phyloP scores from a whole-genome alignment of 768 basidiomycete genomes.

The Podaxis rugospora region DNA sequence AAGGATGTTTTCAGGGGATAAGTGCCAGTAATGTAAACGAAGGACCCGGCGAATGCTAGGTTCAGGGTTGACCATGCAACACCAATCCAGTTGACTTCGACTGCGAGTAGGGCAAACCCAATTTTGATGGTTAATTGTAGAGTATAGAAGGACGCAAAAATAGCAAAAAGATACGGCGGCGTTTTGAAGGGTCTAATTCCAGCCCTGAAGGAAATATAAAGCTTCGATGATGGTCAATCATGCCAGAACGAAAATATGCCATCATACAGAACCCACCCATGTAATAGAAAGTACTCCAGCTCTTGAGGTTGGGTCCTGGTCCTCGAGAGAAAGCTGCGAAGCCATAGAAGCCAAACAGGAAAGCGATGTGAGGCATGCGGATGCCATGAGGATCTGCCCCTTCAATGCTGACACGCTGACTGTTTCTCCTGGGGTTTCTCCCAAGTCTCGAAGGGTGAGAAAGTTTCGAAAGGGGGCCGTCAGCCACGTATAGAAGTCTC shows the following conservation, averaged over 20 bases:
- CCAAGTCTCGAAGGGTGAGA: conserved; percentile 46
- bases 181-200: conserved; percentile 39
- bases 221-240: conserved; percentile 25
- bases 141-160: conserved; percentile 33
- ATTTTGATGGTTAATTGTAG: conserved; percentile 33
- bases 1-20: conserved; percentile 44
- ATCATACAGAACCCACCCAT: conserved; percentile 41
- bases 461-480: conserved; percentile 48
- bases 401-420: conserved; percentile 21
- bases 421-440: conserved; percentile 27
- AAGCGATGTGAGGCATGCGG: conserved; percentile 35
- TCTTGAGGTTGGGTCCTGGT: conserved; percentile 18
- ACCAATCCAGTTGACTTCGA: conserved; percentile 11
- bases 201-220: conserved; percentile 37
- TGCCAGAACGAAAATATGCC: not conserved
- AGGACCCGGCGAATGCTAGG: conserved; percentile 28
- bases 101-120: conserved; percentile 23
- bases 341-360: conserved; percentile 40
- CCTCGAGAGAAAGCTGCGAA: conserved; percentile 25
- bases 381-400: conserved; percentile 26
- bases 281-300: conserved; percentile 32
- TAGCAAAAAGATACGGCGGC: conserved; percentile 47
- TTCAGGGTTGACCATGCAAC: conserved; percentile 22
- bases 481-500: not conserved
- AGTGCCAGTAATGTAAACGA: conserved; percentile 51